These are phyloP conservation scores for Medakamo hakoo DNA, from an alignment of 139 green algal genomes.

Conservation along the genomic window DNA sequence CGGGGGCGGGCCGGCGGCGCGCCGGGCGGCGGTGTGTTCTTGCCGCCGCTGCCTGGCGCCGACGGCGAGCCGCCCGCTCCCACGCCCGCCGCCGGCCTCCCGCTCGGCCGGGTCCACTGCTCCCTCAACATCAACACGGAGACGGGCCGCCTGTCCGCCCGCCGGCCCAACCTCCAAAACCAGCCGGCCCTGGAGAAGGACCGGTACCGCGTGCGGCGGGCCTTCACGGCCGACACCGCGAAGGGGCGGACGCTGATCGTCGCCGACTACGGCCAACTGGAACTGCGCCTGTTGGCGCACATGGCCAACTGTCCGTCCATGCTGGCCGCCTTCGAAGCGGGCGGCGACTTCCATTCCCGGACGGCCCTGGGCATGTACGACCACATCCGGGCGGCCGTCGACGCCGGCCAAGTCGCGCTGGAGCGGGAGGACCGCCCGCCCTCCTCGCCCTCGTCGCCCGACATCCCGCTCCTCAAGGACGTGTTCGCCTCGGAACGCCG, in stretches of 20 bases:
- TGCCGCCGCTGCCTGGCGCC: neutral
- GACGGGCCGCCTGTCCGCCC: constrained; percentile 78
- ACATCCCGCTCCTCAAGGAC: constrained; percentile 76
- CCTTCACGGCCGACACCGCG: constrained; percentile 57
- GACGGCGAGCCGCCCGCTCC: neutral
- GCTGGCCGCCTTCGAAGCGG: constrained; percentile 71
- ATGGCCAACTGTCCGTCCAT: constrained; percentile 81
- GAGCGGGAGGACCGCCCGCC: constrained; percentile 49
- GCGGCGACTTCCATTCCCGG: constrained; percentile 92
- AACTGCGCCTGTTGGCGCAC: constrained; percentile 93
- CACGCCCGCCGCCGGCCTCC: neutral
- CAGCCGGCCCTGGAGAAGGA: constrained; percentile 98
- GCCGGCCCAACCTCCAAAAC: constrained; percentile 94
- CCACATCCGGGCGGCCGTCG: constrained; percentile 78
- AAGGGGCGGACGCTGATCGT: constrained; percentile 77
- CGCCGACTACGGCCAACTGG: constrained; percentile 95
- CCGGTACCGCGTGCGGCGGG: constrained; percentile 77
- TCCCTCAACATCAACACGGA: constrained; percentile 99
- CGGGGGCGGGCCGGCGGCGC: neutral
- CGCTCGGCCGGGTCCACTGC: constrained; percentile 64
- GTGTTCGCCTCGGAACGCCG: constrained; percentile 52
- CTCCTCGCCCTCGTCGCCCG: constrained; percentile 10
- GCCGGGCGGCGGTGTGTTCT: neutral
- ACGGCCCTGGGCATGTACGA: constrained; percentile 93
- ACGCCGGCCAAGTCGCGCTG: constrained; percentile 35